phyloP scores from a whole-genome alignment of 108 stramenopile genomes.

The Nitzschia inconspicua region DNA sequence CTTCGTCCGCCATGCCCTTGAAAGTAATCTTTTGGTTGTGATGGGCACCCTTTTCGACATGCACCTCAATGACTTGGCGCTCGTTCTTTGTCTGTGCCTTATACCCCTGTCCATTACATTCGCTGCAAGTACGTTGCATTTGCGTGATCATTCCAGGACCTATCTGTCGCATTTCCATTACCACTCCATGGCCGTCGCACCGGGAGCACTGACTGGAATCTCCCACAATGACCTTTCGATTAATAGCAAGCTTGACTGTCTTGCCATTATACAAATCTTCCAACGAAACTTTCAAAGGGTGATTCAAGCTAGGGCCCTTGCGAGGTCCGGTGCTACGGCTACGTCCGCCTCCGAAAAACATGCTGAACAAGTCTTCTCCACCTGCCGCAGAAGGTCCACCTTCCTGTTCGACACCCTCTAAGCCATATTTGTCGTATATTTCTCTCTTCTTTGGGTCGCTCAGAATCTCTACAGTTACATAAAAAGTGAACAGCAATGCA shows the following conservation, averaged over 20 bases:
- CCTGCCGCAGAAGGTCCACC: conserved; percentile 51
- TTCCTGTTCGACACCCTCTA: conserved; percentile 85
- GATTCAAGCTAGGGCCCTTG: conserved; percentile 92
- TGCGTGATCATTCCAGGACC: conserved; percentile 98
- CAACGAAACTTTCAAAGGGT: conserved; percentile 90
- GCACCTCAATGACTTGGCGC: conserved; percentile 92
- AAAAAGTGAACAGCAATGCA: too few species aligned
- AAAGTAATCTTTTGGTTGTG: conserved; percentile 94
- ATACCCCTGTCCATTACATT: conserved; percentile 84
- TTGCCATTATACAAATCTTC: conserved; percentile 99
- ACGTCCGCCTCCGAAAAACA: conserved; percentile 92
- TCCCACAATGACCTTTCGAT: conserved; percentile 88
- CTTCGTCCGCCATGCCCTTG: conserved; percentile 94
- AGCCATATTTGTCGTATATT: conserved; percentile 89
- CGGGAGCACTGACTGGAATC: conserved; percentile 69
- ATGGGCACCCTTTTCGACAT: conserved; percentile 95
- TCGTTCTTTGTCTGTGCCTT: conserved; percentile 74
- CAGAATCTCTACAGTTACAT: conserved; percentile 79
- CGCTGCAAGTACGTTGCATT: conserved; percentile 78
- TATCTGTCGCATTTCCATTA: conserved; percentile 92
- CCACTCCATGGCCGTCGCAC: conserved; percentile 91
- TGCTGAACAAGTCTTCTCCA: conserved; percentile 93
- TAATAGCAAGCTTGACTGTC: conserved; percentile 93
- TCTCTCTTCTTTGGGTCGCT: conserved; percentile 84
- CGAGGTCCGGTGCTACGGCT: conserved; percentile 69